Evolutionary conservation across 2,329 filamentous ascomycete genomes (phyloP).

Genomic region (Arthrobotrys entomopaga): DNA sequence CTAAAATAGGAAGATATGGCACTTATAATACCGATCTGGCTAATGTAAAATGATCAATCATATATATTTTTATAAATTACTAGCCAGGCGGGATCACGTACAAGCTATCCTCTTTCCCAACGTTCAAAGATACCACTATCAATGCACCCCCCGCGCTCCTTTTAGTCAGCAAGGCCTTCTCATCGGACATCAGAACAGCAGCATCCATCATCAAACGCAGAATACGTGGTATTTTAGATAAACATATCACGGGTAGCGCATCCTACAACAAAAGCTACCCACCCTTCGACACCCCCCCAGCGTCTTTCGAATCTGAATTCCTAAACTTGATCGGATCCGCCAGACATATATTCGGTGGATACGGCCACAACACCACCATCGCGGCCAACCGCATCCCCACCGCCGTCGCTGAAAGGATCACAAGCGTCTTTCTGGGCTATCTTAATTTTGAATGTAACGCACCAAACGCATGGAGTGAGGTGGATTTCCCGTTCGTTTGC

Average conservation of each 20-base stretch:
- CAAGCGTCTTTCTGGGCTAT: conserved; percentile 2
- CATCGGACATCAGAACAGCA: conserved; percentile 7
- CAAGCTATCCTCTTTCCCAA: conserved; percentile 9
- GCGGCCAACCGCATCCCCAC: background rate
- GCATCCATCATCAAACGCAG: background rate
- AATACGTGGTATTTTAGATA: background rate
- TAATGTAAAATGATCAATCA: background rate
- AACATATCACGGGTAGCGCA: background rate
- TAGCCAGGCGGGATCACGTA: conserved; percentile 17
- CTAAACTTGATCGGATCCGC: conserved; percentile 3
- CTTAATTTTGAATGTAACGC: background rate
- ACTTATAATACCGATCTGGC: background rate
- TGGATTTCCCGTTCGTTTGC: background rate
- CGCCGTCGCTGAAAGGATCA: background rate
- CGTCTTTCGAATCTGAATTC: background rate
- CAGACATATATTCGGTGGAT: conserved; percentile 28
- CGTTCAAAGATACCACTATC: background rate
- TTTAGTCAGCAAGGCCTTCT: conserved; percentile 23
- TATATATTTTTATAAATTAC: background rate
- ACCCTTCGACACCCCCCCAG: background rate
- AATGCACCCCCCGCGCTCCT: background rate
- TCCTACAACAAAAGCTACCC: conserved; percentile 10
- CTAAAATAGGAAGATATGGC: background rate
- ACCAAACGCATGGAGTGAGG: background rate
- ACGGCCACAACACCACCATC: conserved; percentile 3